Conservation (phyloP, 176 grass and related monocot genomes). For the Ananas comosus region DNA sequence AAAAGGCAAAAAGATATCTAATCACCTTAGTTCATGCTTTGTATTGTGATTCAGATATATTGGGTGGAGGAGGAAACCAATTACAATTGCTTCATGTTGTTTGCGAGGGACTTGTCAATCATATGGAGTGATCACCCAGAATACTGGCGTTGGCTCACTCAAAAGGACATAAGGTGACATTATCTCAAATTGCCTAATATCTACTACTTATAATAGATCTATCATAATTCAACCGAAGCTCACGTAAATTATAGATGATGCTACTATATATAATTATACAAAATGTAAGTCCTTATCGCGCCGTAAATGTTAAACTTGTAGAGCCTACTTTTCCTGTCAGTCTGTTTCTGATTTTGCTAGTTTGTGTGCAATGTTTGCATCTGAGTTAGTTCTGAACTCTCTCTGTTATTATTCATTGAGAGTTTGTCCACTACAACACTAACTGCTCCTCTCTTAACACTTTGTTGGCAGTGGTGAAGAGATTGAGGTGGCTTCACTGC, state of each 20-base stretch:
- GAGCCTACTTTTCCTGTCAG: too few relatives aligned
- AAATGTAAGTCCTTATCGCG: too few relatives aligned
- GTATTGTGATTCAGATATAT: constrained; percentile 35
- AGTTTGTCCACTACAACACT: too few relatives aligned
- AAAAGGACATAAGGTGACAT: constrained; percentile 33
- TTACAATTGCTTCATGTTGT: constrained; percentile 36
- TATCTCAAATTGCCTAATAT: neutral
- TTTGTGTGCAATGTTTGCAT: too few relatives aligned
- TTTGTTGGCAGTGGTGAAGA: neutral
- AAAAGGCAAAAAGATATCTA: too few relatives aligned
- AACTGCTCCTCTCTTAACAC: neutral
- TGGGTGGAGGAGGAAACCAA: constrained; percentile 33
- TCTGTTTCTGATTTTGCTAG: too few relatives aligned
- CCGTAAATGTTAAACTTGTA: too few relatives aligned
- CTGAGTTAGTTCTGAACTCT: too few relatives aligned
- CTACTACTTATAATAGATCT: neutral
- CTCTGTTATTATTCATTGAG: neutral
- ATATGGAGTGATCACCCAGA: constrained; percentile 33
- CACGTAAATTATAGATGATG: neutral
- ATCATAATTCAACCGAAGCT: neutral
- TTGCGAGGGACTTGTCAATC: constrained; percentile 33
- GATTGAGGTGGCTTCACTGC: constrained; percentile 29
- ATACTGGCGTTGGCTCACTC: constrained; percentile 36
- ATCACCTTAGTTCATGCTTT: neutral
- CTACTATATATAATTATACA: too few relatives aligned